phyloP scores from a whole-genome alignment of 2,329 filamentous ascomycete genomes.

The Fusarium sp. region DNA sequence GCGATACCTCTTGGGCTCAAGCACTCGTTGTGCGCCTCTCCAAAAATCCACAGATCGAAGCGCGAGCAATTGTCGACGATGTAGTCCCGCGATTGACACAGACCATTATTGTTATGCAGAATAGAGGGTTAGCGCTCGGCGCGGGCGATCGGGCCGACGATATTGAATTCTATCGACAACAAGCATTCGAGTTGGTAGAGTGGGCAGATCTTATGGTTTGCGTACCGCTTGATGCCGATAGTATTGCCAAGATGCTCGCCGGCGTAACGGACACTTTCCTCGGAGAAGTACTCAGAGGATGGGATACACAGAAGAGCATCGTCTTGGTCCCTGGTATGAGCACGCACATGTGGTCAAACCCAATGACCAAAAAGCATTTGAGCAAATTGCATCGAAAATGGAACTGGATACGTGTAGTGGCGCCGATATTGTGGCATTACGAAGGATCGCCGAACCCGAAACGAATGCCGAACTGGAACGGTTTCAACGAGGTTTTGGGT shows the following conservation, averaged over 20 bases:
- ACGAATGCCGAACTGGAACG: slow-evolving; percentile 69
- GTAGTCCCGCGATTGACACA: slow-evolving; percentile 71
- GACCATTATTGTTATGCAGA: slow-evolving; percentile 70
- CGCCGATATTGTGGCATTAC: slow-evolving; percentile 86
- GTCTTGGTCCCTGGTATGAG: slow-evolving; percentile 91
- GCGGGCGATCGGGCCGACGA: slow-evolving; percentile 55
- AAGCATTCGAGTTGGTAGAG: slow-evolving; percentile 75
- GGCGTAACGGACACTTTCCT: slow-evolving; percentile 85
- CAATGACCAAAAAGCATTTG: slow-evolving; percentile 87
- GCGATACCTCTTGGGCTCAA: slow-evolving; percentile 73
- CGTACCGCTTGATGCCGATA: slow-evolving; percentile 85
- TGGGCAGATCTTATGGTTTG: slow-evolving; percentile 91
- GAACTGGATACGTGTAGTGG: slow-evolving; percentile 86
- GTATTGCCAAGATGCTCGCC: slow-evolving; percentile 86
- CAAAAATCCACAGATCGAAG: slow-evolving; percentile 71
- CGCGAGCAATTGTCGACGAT: slow-evolving; percentile 72
- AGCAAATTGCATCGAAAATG: slow-evolving; percentile 85
- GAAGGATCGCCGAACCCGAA: slow-evolving; percentile 64
- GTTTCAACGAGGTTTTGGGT: slow-evolving; percentile 76
- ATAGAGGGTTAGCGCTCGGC: slow-evolving; percentile 55
- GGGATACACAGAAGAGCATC: slow-evolving; percentile 88
- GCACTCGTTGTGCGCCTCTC: slow-evolving; percentile 74
- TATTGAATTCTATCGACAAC: slow-evolving; percentile 62
- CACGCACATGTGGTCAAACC: slow-evolving; percentile 88
- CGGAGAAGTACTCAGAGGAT: slow-evolving; percentile 83